Conservation (phyloP, 345 rosid species). For the Jatropha curcas region DNA sequence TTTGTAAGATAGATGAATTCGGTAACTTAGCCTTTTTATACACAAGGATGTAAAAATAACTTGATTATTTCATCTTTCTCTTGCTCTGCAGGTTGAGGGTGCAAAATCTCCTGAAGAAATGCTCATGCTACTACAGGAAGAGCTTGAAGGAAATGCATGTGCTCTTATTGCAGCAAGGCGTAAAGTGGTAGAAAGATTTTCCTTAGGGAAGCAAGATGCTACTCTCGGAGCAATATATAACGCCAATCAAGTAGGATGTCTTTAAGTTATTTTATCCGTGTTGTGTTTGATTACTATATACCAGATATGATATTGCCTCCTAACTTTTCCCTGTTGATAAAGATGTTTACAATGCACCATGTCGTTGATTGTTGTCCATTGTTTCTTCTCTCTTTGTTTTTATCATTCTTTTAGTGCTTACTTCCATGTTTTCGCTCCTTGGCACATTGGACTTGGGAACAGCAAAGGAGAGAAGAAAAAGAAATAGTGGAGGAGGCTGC, state of each 20-base stretch:
- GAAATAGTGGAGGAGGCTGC: too few relatives aligned
- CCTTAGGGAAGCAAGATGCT: slow-evolving; percentile 99
- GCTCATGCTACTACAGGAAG: slow-evolving; percentile 70
- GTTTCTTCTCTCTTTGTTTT: background rate
- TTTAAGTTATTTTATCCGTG: background rate
- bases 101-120: slow-evolving; percentile 85
- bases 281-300: background rate
- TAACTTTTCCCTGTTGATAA: background rate
- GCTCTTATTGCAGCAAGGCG: slow-evolving; percentile 82
- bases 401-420: background rate
- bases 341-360: background rate
- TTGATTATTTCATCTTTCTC: too few relatives aligned
- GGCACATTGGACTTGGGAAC: slow-evolving; percentile 90
- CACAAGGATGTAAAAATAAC: too few relatives aligned
- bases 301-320: background rate
- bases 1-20: too few relatives aligned
- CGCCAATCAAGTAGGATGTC: slow-evolving; percentile 77
- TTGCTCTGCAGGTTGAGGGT: slow-evolving; percentile 73
- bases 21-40: too few relatives aligned
- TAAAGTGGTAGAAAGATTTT: slow-evolving; percentile 91
- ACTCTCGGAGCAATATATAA: slow-evolving; percentile 95
- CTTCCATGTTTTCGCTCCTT: background rate
- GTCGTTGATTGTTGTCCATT: slow-evolving; percentile 1
- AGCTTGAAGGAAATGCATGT: slow-evolving; percentile 90
- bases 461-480: slow-evolving; percentile 79